phyloP scores from a whole-genome alignment of 768 basidiomycete genomes.

The Asterophora parasitica region DNA sequence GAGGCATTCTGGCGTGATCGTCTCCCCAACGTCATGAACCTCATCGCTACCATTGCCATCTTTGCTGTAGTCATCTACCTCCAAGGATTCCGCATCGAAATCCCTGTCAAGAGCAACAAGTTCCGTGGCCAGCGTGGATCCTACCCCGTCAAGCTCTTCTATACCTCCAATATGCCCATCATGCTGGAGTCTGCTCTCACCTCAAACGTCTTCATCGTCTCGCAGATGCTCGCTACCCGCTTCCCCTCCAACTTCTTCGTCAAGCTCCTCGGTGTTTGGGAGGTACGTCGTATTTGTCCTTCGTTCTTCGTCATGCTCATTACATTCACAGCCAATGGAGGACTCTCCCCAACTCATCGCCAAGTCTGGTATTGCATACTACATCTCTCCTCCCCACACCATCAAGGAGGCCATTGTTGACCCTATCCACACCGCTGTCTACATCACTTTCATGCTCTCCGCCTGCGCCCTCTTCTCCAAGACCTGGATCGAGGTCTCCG shows the following conservation, averaged over 20 bases:
- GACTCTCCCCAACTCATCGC: constrained; percentile 92
- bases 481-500: constrained; percentile 99
- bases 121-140: constrained; percentile 95
- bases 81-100: constrained; percentile 98
- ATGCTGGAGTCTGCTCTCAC: constrained; percentile 96
- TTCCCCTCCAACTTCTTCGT: constrained; percentile 93
- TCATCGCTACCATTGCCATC: constrained; percentile 86
- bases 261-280: constrained; percentile 92
- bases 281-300: constrained; percentile 50
- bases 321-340: constrained; percentile 67
- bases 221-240: constrained; percentile 88
- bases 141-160: constrained; percentile 98
- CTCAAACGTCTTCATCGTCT: constrained; percentile 92
- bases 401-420: constrained; percentile 83
- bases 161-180: constrained; percentile 99
- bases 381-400: constrained; percentile 97
- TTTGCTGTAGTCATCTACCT: constrained; percentile 97
- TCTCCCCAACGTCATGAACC: constrained; percentile 96
- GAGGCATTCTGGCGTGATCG: constrained; percentile 99
- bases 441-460: constrained; percentile 87
- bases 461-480: constrained; percentile 98
- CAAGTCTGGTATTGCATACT: constrained; percentile 89
- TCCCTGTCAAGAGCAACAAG: constrained; percentile 94
- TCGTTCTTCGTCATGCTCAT: no score
- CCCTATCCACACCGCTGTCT: constrained; percentile 89